Conservation (phyloP, 345 rosid species). For the Salix exigua region DNA sequence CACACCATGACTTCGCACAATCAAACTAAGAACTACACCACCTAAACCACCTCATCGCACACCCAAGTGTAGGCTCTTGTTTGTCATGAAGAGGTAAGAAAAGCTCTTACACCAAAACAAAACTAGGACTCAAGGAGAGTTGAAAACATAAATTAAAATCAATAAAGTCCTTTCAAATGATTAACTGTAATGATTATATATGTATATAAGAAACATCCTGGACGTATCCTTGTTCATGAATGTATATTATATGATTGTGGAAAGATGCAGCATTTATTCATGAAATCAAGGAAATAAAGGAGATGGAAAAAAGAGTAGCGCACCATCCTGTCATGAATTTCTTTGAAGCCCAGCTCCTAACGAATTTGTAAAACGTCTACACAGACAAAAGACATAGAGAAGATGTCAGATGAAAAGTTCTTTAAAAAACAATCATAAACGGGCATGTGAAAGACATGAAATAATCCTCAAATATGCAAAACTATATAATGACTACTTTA, state of each 20-base stretch:
- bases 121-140: no score
- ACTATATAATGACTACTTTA: neutral
- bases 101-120: neutral
- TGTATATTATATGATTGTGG: neutral
- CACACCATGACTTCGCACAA: no score
- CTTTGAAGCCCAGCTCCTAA: constrained; percentile 98
- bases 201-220: no score
- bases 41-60: no score
- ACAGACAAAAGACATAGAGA: constrained; percentile 13
- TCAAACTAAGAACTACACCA: no score
- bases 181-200: no score
- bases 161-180: neutral
- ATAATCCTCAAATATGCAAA: neutral
- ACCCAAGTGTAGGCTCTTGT: no score
- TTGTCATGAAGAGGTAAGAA: no score
- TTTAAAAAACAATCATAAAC: neutral
- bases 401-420: constrained; percentile 10
- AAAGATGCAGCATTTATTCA: neutral
- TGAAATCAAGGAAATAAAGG: constrained; percentile 1
- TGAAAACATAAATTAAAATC: neutral
- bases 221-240: no score
- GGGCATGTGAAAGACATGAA: neutral
- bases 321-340: constrained; percentile 99
- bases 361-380: constrained; percentile 83
- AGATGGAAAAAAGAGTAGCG: constrained; percentile 14